Percentiles rank a stretch among this genome's conserved stretches.
Evolutionary conservation across 2,329 filamentous ascomycete genomes (phyloP).

Genomic region (Mycosphaerella sp.): DNA sequence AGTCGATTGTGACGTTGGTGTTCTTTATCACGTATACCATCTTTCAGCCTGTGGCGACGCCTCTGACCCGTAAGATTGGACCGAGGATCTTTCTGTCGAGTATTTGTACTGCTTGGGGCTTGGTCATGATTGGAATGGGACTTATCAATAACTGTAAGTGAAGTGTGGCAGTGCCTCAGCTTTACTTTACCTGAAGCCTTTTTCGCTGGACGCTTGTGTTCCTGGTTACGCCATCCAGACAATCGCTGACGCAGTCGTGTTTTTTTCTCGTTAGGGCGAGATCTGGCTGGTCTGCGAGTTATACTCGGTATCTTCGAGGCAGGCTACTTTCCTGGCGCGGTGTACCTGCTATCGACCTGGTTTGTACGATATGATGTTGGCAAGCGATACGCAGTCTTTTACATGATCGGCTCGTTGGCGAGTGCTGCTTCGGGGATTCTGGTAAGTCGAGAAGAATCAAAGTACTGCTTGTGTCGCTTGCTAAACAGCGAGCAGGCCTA

Average conservation of each 20-base stretch:
- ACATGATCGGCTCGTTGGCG: constrained; percentile 36
- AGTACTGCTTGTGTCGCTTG: too few relatives aligned
- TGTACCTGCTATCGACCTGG: constrained; percentile 44
- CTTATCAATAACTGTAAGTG: constrained; percentile 24
- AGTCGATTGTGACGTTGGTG: constrained; percentile 32
- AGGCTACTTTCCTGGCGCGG: constrained; percentile 22
- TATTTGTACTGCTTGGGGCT: constrained; percentile 15
- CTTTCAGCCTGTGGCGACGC: constrained; percentile 34
- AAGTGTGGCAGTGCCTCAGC: too few relatives aligned
- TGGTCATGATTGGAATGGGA: constrained; percentile 42
- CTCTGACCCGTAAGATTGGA: constrained; percentile 28
- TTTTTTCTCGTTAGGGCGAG: not conserved
- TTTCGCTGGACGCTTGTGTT: not conserved
- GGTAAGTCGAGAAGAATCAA: too few relatives aligned
- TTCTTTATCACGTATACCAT: constrained; percentile 37
- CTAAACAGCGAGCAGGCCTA: constrained; percentile 33
- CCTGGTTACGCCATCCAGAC: too few relatives aligned
- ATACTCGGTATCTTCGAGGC: constrained; percentile 27
- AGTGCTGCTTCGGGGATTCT: constrained; percentile 48
- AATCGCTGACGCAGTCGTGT: too few relatives aligned
- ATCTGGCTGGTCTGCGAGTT: constrained; percentile 21
- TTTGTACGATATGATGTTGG: constrained; percentile 39
- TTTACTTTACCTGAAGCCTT: too few relatives aligned
- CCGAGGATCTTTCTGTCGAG: constrained; percentile 27
- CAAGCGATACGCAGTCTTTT: constrained; percentile 33